A percentile compares a stretch with the other conserved stretches of the same genome.
Conservation (phyloP, 768 basidiomycete genomes). For the Suillus alpinus region DNA sequence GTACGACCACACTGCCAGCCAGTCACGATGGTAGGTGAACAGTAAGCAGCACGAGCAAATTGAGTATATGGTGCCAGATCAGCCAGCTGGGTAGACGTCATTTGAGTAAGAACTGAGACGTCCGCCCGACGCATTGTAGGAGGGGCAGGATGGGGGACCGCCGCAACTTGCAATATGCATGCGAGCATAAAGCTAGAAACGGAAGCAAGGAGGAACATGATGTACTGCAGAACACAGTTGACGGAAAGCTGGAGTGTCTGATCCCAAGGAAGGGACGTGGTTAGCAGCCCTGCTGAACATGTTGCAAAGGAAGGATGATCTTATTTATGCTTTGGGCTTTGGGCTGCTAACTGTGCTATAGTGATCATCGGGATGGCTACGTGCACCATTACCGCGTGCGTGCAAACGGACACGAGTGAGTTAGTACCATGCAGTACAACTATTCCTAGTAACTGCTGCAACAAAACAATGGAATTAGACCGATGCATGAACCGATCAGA, state of each 20-base stretch:
- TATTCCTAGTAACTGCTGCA: neutral
- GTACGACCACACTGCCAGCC: conserved; percentile 47
- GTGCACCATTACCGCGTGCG: neutral
- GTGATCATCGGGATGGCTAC: neutral
- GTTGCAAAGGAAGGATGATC: neutral
- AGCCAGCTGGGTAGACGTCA: conserved; percentile 32
- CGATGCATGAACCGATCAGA: neutral
- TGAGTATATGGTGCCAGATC: conserved; percentile 46
- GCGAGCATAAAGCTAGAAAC: neutral
- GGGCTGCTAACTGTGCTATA: neutral
- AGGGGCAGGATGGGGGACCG: conserved; percentile 2
- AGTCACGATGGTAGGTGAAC: conserved; percentile 33
- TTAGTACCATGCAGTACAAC: neutral
- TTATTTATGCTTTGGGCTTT: neutral
- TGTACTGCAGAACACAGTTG: neutral
- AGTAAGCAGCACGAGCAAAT: conserved; percentile 58
- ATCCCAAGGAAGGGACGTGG: neutral
- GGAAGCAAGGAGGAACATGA: neutral
- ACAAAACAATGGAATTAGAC: neutral
- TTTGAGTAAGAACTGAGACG: conserved; percentile 16
- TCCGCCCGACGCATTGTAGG: neutral
- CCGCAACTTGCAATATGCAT: conserved; percentile 1
- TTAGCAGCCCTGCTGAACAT: neutral
- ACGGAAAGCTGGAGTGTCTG: neutral
- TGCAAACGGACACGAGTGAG: neutral